Evolutionary conservation across 306 rosid genomes (phyloP).

Genomic region (Mucuna pruriens): DNA sequence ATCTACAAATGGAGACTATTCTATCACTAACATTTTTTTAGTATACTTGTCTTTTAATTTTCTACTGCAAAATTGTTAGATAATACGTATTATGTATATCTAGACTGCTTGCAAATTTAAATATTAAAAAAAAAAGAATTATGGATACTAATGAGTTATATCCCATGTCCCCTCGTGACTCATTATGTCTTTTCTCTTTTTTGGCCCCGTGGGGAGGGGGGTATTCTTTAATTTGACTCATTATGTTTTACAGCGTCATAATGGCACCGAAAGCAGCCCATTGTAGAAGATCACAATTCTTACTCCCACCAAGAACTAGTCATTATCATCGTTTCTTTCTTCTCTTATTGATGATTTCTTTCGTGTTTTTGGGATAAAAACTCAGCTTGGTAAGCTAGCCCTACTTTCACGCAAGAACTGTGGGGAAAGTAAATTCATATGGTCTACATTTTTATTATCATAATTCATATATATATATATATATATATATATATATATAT

Average conservation of each 20-base stretch:
- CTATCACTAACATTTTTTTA: background rate
- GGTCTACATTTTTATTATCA: background rate
- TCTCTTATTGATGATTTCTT: background rate
- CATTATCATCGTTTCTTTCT: conserved; percentile 28
- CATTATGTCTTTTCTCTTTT: background rate
- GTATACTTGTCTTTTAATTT: background rate
- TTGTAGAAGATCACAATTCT: background rate
- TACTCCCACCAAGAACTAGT: background rate
- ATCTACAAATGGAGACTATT: too few relatives aligned
- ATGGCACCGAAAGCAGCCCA: conserved; percentile 55
- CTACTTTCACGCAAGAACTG: conserved; percentile 19
- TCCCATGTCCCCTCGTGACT: background rate
- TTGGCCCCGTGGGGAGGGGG: background rate
- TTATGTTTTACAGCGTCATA: conserved; percentile 20
- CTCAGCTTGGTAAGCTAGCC: background rate
- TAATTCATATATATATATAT: too few relatives aligned
- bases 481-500: too few relatives aligned
- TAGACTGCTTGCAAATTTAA: too few relatives aligned
- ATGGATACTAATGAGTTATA: background rate
- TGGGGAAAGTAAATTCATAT: background rate
- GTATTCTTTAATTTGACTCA: conserved; percentile 30
- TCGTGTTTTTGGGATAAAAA: background rate
- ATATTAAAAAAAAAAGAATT: too few relatives aligned
- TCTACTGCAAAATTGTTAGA: background rate
- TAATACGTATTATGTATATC: background rate